These are phyloP conservation scores for Penicillium bialowiezense DNA, from an alignment of 495 filamentous ascomycete genomes.

Conservation along the genomic window DNA sequence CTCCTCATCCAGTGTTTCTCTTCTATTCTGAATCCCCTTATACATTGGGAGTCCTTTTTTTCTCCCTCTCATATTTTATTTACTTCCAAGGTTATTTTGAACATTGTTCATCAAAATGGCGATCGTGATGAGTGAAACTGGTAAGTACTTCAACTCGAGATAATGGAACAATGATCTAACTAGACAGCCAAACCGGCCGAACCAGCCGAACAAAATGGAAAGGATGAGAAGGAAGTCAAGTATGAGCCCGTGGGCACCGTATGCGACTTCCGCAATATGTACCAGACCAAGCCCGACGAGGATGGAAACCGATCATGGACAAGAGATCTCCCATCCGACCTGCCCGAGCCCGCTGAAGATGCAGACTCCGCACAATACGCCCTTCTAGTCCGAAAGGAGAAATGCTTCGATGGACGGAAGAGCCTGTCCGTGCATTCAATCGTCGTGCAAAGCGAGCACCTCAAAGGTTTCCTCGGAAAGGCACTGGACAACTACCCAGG, in stretches of 20 bases:
- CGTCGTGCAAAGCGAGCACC: slow-evolving; percentile 60
- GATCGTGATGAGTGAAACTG: not conserved
- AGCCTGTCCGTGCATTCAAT: slow-evolving; percentile 60
- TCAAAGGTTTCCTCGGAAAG: slow-evolving; percentile 54
- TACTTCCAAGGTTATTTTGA: not conserved
- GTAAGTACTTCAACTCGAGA: not conserved
- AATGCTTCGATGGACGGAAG: slow-evolving; percentile 59
- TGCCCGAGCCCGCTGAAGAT: slow-evolving; percentile 49
- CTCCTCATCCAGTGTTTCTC: no score
- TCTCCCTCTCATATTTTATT: not conserved
- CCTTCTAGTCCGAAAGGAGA: slow-evolving; percentile 51
- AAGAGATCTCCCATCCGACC: slow-evolving; percentile 39
- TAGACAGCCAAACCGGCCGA: not conserved
- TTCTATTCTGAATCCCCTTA: not conserved
- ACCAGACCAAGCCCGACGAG: slow-evolving; percentile 28
- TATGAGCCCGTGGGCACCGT: slow-evolving; percentile 20
- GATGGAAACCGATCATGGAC: slow-evolving; percentile 27
- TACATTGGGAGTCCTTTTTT: not conserved
- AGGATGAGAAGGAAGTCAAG: not conserved
- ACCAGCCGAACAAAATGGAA: not conserved
- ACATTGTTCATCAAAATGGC: not conserved
- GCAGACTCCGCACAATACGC: slow-evolving; percentile 51
- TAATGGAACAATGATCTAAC: not conserved
- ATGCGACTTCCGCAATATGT: slow-evolving; percentile 31
- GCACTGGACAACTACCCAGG: slow-evolving; percentile 63